Evolutionary conservation across 2,329 filamentous ascomycete species (phyloP).

Genomic region (Colletotrichum paranaense): DNA sequence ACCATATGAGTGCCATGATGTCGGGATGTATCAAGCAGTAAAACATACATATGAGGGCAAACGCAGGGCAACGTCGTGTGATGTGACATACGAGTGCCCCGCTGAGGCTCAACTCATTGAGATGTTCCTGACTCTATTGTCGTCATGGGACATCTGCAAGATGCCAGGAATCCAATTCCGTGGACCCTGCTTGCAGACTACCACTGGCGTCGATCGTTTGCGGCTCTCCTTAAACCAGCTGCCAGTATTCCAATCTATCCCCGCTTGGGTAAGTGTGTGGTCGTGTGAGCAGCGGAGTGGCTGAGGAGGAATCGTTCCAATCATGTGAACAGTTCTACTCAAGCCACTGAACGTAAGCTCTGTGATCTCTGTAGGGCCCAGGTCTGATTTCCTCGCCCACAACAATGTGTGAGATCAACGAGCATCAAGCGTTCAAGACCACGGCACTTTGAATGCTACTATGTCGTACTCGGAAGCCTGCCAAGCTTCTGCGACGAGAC

Average conservation of each 20-base stretch:
- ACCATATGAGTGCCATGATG: no score
- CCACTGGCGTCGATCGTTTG: background rate
- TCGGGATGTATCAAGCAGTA: no score
- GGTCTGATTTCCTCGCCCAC: background rate
- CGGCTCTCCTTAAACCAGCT: background rate
- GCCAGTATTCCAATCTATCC: background rate
- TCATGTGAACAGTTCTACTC: background rate
- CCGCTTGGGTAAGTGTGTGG: background rate
- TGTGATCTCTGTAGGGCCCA: background rate
- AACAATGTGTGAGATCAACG: background rate
- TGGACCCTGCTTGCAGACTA: background rate
- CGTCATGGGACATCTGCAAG: background rate
- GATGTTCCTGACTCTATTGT: background rate
- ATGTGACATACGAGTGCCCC: background rate
- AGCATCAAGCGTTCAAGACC: background rate
- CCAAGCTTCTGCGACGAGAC: no score
- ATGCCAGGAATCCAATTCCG: background rate
- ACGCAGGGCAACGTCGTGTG: background rate
- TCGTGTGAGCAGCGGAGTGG: background rate
- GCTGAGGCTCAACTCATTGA: background rate
- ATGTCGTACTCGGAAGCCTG: no score
- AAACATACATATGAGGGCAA: no score
- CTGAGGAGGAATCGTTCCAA: background rate
- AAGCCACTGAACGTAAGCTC: background rate
- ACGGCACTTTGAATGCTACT: no score